Percentiles rank a stretch among this genome's conserved stretches.
Conservation (phyloP, 2,329 filamentous ascomycete genomes). For the Ophiostoma populinum region DNA sequence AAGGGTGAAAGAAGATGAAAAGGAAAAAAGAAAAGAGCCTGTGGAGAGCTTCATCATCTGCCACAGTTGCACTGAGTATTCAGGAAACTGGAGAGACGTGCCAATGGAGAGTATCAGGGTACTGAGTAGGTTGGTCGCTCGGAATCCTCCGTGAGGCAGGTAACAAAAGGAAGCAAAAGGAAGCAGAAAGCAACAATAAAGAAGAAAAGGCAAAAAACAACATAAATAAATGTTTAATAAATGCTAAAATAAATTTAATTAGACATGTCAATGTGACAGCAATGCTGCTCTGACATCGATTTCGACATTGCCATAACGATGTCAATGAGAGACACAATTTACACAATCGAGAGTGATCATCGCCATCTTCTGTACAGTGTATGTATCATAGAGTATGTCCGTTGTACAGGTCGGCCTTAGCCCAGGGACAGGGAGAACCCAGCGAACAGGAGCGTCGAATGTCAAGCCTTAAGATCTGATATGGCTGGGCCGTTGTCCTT, state of each 20-base stretch:
- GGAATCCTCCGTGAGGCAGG: no score
- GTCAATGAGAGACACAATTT: no score
- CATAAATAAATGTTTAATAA: background rate
- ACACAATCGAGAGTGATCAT: no score
- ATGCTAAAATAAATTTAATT: no score
- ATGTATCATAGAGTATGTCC: no score
- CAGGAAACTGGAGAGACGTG: background rate
- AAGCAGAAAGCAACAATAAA: background rate
- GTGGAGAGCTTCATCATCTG: background rate
- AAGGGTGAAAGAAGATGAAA: background rate
- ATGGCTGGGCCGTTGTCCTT: background rate
- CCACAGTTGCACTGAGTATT: background rate
- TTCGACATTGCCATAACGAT: no score
- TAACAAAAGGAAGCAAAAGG: background rate
- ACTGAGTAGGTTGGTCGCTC: no score
- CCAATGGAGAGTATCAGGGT: background rate
- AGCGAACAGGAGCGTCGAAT: background rate
- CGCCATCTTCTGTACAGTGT: no score
- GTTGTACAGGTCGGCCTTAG: background rate
- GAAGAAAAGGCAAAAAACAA: background rate
- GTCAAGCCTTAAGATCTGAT: background rate
- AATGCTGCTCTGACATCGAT: no score
- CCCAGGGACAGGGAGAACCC: background rate
- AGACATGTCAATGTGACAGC: no score
- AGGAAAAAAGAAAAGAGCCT: background rate